Percentiles rank a stretch among this genome's conserved stretches.
Evolutionary conservation across 2,329 filamentous ascomycete species (phyloP).

Genomic region (Phialophora expanda): DNA sequence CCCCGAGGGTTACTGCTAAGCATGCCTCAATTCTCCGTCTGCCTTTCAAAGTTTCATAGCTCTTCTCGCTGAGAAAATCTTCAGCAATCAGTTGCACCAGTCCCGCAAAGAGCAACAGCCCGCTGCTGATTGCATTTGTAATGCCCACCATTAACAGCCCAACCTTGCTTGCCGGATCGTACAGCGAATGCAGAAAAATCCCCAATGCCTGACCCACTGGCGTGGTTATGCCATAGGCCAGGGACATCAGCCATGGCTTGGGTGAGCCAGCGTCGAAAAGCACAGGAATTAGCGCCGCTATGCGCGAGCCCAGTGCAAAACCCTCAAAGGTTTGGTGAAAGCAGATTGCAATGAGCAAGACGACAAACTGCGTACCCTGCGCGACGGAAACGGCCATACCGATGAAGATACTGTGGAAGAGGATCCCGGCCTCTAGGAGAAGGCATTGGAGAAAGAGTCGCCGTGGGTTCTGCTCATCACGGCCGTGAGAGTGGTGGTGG

Average conservation of each 20-base stretch:
- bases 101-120: constrained; percentile 79
- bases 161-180: constrained; percentile 76
- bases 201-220: constrained; percentile 85
- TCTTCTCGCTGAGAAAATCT: constrained; percentile 74
- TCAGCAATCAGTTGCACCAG: constrained; percentile 84
- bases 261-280: constrained; percentile 71
- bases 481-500: constrained; percentile 23
- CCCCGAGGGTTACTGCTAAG: constrained; percentile 64
- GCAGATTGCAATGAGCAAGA: constrained; percentile 78
- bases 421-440: constrained; percentile 79
- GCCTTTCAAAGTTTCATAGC: constrained; percentile 65
- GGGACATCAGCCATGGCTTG: constrained; percentile 74
- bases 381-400: constrained; percentile 85
- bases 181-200: constrained; percentile 75
- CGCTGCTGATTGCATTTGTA: constrained; percentile 84
- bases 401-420: constrained; percentile 86
- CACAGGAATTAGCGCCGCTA: constrained; percentile 71
- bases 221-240: constrained; percentile 72
- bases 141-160: constrained; percentile 82
- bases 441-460: constrained; percentile 76
- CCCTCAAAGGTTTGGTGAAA: constrained; percentile 92
- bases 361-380: constrained; percentile 76
- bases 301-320: constrained; percentile 81
- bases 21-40: constrained; percentile 66
- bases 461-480: constrained; percentile 60